Percentiles rank a stretch among this genome's conserved stretches.
Evolutionary conservation across 2,329 filamentous ascomycete genomes (phyloP).

Genomic region (Penicillium sp.): DNA sequence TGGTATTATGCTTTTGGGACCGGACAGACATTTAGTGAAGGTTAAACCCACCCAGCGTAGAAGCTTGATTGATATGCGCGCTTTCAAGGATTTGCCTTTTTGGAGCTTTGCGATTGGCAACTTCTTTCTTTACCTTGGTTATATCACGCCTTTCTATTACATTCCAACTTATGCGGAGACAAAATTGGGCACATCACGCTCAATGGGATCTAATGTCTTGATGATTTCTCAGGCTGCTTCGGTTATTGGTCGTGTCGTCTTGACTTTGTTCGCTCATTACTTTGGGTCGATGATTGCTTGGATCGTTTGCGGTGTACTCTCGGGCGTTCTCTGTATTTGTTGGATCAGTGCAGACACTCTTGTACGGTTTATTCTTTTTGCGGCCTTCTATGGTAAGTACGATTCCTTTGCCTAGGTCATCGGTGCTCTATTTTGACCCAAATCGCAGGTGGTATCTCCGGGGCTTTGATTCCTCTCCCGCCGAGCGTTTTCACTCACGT

Average conservation of each 20-base stretch:
- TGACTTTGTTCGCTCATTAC: constrained; percentile 55
- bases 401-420: background rate
- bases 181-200: constrained; percentile 32
- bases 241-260: constrained; percentile 53
- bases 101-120: constrained; percentile 37
- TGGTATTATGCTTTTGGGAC: constrained; percentile 15
- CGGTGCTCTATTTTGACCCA: background rate
- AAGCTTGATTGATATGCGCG: constrained; percentile 45
- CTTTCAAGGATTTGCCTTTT: constrained; percentile 48
- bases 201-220: constrained; percentile 54
- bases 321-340: constrained; percentile 42
- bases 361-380: constrained; percentile 56
- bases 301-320: constrained; percentile 43
- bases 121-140: constrained; percentile 43
- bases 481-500: constrained; percentile 56
- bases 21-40: constrained; percentile 10
- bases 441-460: constrained; percentile 51
- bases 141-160: constrained; percentile 50
- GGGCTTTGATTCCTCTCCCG: constrained; percentile 61
- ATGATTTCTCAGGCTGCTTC: constrained; percentile 62
- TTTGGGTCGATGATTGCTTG: constrained; percentile 58
- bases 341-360: constrained; percentile 56
- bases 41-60: background rate
- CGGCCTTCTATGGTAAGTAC: constrained; percentile 52
- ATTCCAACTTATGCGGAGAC: constrained; percentile 36